Conservation (phyloP, 768 basidiomycete species). For the Pulveroboletus sp. region DNA sequence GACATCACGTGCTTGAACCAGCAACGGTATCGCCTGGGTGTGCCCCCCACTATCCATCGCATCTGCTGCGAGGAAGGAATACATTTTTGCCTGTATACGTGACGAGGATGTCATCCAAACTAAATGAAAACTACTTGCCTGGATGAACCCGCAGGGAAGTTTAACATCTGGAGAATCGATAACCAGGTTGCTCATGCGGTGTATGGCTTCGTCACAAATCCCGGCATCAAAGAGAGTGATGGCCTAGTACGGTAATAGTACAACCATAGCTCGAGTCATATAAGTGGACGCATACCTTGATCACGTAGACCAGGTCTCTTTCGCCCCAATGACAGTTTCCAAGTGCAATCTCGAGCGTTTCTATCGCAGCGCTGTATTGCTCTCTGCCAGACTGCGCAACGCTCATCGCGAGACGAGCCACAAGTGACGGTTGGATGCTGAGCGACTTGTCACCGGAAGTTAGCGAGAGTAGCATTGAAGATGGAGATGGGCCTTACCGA, state of each 20-base stretch:
- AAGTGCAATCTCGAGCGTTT: constrained; percentile 1
- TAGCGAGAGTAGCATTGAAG: not conserved
- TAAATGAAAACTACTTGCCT: constrained; percentile 3
- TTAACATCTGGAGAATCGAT: not conserved
- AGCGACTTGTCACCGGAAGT: constrained; percentile 8
- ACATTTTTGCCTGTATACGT: constrained; percentile 14
- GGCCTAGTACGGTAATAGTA: constrained; percentile 1
- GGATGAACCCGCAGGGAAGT: constrained; percentile 8
- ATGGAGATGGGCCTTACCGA: not conserved
- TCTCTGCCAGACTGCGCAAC: not conserved
- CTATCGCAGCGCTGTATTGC: not conserved
- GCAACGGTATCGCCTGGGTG: not conserved
- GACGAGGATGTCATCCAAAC: not conserved
- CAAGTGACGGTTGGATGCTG: constrained; percentile 1
- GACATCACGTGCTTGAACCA: constrained; percentile 5
- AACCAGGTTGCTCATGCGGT: not conserved
- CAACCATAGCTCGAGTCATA: not conserved
- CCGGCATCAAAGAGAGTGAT: constrained; percentile 10
- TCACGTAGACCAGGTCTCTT: constrained; percentile 1
- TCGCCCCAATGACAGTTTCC: constrained; percentile 1
- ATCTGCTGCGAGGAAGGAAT: constrained; percentile 8
- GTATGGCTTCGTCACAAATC: not conserved
- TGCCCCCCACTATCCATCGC: constrained; percentile 1
- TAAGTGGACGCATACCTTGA: constrained; percentile 10
- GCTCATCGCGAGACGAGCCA: constrained; percentile 9